These are phyloP conservation scores for Acacia acuminata DNA, from an alignment of 306 rosid genomes.

Conservation along the genomic window DNA sequence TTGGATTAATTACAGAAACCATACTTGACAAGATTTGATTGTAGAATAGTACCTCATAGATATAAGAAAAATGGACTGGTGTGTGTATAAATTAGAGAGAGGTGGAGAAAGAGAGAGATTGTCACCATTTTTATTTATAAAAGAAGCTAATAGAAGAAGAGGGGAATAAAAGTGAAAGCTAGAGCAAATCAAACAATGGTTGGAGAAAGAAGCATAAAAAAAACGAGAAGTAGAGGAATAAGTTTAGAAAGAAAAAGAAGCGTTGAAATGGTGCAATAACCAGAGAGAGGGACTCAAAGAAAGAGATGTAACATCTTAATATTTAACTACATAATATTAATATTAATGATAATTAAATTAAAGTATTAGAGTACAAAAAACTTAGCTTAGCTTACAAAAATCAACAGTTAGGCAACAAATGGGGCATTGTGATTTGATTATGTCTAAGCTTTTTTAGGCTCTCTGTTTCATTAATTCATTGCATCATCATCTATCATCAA, in stretches of 20 bases:
- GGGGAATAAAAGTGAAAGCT: neutral
- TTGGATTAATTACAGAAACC: too few species aligned
- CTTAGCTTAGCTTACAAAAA: slow-evolving; percentile 76
- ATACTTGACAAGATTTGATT: too few species aligned
- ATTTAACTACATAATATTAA: neutral
- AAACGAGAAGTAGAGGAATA: neutral
- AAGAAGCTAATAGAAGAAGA: neutral
- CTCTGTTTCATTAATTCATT: slow-evolving; percentile 24
- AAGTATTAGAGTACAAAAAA: slow-evolving; percentile 51
- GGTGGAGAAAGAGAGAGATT: too few species aligned
- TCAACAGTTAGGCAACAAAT: slow-evolving; percentile 46
- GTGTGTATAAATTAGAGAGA: too few species aligned
- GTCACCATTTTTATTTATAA: neutral
- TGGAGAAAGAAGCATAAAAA: slow-evolving; percentile 22
- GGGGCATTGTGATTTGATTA: slow-evolving; percentile 41
- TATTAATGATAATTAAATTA: slow-evolving; percentile 23
- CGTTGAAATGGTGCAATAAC: slow-evolving; percentile 60
- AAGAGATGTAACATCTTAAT: slow-evolving; percentile 69
- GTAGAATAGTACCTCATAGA: too few species aligned
- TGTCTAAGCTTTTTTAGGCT: slow-evolving; percentile 46
- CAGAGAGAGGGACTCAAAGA: slow-evolving; percentile 41
- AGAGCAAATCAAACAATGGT: slow-evolving; percentile 6
- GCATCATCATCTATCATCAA: slow-evolving; percentile 41
- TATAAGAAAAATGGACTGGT: too few species aligned
- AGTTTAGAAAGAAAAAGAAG: slow-evolving; percentile 34